Conservation (phyloP, 495 filamentous ascomycete species). For the Diplogelasinospora grovesii region DNA sequence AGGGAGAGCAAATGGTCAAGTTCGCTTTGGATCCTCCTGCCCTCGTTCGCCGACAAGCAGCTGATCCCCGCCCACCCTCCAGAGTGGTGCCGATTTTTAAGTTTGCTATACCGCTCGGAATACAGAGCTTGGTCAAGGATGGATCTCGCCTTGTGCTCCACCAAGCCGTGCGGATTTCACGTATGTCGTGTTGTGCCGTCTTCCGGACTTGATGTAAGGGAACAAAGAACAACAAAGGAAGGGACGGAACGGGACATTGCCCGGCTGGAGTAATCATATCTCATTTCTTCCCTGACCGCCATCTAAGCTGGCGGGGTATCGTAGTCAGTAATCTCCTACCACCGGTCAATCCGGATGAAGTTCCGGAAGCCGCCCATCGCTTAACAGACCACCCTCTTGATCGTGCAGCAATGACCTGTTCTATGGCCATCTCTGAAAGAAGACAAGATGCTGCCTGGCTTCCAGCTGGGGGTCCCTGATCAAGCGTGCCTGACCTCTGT, state of each 20-base stretch:
- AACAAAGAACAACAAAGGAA: neutral
- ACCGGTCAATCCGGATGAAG: no score
- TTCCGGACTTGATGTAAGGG: neutral
- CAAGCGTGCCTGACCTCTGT: no score
- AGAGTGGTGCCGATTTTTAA: no score
- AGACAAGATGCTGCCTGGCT: neutral
- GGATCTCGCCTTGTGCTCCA: slow-evolving; percentile 59
- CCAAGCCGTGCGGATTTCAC: slow-evolving; percentile 46
- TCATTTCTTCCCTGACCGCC: slow-evolving; percentile 3
- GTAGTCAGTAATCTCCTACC: slow-evolving; percentile 10
- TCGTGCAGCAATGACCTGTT: neutral
- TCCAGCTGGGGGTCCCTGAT: no score
- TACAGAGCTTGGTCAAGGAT: slow-evolving; percentile 58
- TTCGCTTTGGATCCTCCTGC: no score
- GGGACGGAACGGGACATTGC: neutral
- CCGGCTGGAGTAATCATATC: slow-evolving; percentile 3
- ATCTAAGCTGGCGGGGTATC: slow-evolving; percentile 27
- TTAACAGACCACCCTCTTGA: neutral
- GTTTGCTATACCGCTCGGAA: slow-evolving; percentile 55
- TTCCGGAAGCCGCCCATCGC: neutral
- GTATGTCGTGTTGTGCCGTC: slow-evolving; percentile 3
- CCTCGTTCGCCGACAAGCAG: no score
- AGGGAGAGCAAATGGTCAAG: no score
- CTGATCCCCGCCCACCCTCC: no score
- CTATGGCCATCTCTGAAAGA: slow-evolving; percentile 2